Evolutionary conservation across 768 basidiomycete species (phyloP).

Genomic region (Daedalea quercina): DNA sequence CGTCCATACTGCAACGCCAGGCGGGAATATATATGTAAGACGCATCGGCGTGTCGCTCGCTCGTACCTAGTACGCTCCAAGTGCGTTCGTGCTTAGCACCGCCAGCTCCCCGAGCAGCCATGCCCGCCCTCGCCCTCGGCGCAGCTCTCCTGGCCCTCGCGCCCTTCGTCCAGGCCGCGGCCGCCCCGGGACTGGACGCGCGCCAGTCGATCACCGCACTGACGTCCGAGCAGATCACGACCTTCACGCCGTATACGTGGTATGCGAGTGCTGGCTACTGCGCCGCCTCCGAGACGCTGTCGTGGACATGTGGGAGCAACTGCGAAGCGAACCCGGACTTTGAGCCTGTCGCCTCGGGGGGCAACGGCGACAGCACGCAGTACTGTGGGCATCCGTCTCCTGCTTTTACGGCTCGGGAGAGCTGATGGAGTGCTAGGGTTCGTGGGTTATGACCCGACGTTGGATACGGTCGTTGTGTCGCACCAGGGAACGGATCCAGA

Average conservation of each 20-base stretch:
- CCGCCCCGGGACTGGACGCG: conserved; percentile 2
- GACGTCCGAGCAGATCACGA: conserved; percentile 14
- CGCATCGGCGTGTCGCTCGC: neutral
- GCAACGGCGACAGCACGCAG: conserved; percentile 34
- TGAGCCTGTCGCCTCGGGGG: conserved; percentile 41
- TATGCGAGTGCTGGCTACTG: conserved; percentile 28
- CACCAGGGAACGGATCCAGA: conserved; percentile 32
- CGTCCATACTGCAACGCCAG: no score
- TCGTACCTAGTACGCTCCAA: no score
- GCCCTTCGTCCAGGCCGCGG: conserved; percentile 4
- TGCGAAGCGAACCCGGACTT: conserved; percentile 43
- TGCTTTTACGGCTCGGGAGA: neutral
- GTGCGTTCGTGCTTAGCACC: no score
- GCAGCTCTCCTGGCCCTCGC: conserved; percentile 1
- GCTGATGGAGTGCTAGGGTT: conserved; percentile 30
- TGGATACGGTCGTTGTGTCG: conserved; percentile 29
- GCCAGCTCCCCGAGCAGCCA: neutral
- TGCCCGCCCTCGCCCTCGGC: conserved; percentile 1
- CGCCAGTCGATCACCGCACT: conserved; percentile 19
- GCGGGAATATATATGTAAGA: neutral
- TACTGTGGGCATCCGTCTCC: conserved; percentile 26
- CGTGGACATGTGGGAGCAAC: conserved; percentile 28
- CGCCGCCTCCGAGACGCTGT: conserved; percentile 15
- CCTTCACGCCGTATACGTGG: conserved; percentile 23
- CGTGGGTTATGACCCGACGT: conserved; percentile 42